Evolutionary conservation across 2,329 filamentous ascomycete genomes (phyloP).

Genomic region (Ploettnerulaceae sp.): DNA sequence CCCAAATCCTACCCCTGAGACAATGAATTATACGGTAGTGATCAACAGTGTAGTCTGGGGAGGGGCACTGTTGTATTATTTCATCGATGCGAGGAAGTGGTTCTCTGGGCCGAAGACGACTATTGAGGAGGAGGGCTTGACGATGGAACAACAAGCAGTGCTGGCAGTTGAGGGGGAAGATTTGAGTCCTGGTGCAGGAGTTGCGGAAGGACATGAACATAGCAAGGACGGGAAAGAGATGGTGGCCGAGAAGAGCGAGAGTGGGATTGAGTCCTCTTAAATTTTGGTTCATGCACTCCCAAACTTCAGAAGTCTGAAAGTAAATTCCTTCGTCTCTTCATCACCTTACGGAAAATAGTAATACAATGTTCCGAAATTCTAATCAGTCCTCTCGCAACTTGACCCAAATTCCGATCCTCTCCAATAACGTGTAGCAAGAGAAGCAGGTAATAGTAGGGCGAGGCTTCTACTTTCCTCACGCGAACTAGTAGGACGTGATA

Average conservation of each 20-base stretch:
- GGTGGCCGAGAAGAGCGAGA: not conserved
- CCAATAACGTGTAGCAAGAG: too few relatives aligned
- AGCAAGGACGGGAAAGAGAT: not conserved
- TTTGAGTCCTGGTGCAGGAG: slow-evolving; percentile 5
- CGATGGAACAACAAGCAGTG: slow-evolving; percentile 29
- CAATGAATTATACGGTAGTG: slow-evolving; percentile 61
- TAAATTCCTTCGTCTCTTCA: too few relatives aligned
- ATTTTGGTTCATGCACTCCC: not conserved
- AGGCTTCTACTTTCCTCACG: too few relatives aligned
- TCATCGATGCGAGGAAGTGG: slow-evolving; percentile 52
- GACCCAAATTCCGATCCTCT: too few relatives aligned
- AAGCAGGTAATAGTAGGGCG: too few relatives aligned
- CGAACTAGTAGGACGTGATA: too few relatives aligned
- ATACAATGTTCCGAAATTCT: too few relatives aligned
- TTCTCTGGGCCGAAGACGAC: slow-evolving; percentile 57
- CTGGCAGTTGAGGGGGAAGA: slow-evolving; percentile 26
- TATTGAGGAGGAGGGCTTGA: slow-evolving; percentile 38
- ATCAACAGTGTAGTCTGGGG: slow-evolving; percentile 57
- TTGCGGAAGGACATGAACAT: not conserved
- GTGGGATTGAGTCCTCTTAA: not conserved
- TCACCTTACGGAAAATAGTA: too few relatives aligned
- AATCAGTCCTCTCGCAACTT: too few relatives aligned
- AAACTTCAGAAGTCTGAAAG: too few relatives aligned
- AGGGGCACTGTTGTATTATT: slow-evolving; percentile 51
- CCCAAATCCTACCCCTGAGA: slow-evolving; percentile 44